Percentiles rank a stretch among this genome's conserved stretches.
phyloP scores from a whole-genome alignment of 345 rosid species.

The Brassica nigra region DNA sequence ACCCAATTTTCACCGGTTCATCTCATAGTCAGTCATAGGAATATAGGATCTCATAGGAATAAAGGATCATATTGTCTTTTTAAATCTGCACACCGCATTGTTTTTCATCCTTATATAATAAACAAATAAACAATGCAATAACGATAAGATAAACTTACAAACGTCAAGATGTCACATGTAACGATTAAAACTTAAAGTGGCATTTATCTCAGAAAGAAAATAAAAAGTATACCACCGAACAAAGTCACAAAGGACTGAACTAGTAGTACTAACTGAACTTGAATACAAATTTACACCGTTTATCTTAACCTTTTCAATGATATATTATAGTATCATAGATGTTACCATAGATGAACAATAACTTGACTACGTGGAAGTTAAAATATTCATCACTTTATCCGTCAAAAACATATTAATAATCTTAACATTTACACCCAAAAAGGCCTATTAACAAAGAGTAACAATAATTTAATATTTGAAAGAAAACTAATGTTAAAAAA shows the following conservation, averaged over 20 bases:
- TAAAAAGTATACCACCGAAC: background rate
- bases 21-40: background rate
- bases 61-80: background rate
- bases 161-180: background rate
- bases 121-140: background rate
- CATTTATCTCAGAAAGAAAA: background rate
- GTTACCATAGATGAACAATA: background rate
- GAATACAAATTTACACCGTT: background rate
- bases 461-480: background rate
- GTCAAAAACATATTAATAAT: background rate
- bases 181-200: background rate
- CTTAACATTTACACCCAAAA: background rate
- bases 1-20: background rate
- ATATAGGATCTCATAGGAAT: no score
- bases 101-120: background rate
- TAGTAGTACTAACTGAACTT: no score
- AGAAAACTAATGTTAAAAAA: background rate
- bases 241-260: background rate
- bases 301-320: no score
- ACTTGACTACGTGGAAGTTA: background rate
- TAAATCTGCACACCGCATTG: background rate
- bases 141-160: background rate
- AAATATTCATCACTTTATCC: background rate
- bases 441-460: background rate
- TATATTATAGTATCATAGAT: background rate